Base-by-base conservation (phyloP, 2,329 filamentous ascomycete species). In the Microcera coccophila region DNA sequence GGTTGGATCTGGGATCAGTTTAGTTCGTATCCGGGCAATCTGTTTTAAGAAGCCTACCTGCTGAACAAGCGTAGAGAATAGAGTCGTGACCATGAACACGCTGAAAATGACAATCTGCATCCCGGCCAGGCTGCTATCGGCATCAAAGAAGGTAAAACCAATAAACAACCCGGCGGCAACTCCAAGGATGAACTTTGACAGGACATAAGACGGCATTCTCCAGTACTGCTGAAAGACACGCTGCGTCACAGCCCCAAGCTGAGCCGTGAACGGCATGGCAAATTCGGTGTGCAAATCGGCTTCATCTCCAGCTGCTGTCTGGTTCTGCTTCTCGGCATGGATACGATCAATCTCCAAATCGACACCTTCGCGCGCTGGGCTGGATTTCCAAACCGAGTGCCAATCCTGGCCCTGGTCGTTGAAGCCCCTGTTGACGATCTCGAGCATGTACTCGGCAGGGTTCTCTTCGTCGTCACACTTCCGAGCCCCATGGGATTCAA, bases 171-270 rank as follows among this genome's bases (percentile, higher is more conserved):
- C 72, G 18, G 79, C 73, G 42, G 80, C 72, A 39, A 76, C 50
- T 2, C 68, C 82, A 15, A 91, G 75, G 1, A 74, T 62, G 2
- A 78, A 62, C 67, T 91, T 91, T 43, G 85, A 78, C 63, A 87
- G 85, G 57, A 93, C 81, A 65, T 93, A 93, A 10, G 73, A 73
- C 0, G 87, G 87, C 42, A 81, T 87, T 35, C 87, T 78, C 86
- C 87, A 91, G 72, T 90, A 90, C 60, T 93, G 87, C 57, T 87
- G 78, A 65, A 90, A 90, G 5, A 90, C 79, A 44, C 87, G 81
- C 8, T 73, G 54, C 2, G 79, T 80, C 32, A 88, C 85, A 45
- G 81, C 73, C 33, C 63, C 66, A 1, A 91, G 65, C 59, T 95
- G 90, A 1, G 69, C 57, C 1, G 45, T 46, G 58, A 94, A 86